Conservation (phyloP, 2,329 filamentous ascomycete species). For the Didymella segeticola region DNA sequence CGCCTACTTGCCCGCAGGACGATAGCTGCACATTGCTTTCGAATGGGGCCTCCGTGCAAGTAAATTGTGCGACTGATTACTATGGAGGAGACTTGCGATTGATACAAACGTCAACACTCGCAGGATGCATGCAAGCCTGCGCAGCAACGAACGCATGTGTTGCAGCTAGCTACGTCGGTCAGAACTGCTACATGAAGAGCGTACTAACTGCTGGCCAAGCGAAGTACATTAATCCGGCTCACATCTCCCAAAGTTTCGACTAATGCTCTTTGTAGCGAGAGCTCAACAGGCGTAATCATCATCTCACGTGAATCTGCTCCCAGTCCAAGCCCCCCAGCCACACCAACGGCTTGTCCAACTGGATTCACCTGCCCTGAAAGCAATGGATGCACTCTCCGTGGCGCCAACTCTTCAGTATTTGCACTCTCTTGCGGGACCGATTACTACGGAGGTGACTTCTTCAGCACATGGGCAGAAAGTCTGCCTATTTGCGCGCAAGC, state of each 20-base stretch:
- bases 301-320: not conserved
- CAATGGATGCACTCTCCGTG: not conserved
- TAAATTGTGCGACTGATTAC: conserved; percentile 2
- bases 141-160: not conserved
- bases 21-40: not conserved
- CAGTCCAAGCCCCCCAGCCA: not conserved
- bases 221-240: not conserved
- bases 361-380: not conserved
- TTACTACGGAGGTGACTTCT: conserved; percentile 3
- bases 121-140: not conserved
- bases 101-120: not conserved
- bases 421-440: not conserved
- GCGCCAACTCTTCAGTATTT: not conserved
- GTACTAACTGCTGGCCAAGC: not conserved
- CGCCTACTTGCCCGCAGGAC: conserved; percentile 1
- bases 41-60: not conserved
- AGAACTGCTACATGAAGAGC: conserved; percentile 1
- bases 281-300: not conserved
- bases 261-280: not conserved
- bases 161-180: not conserved
- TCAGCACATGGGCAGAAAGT: not conserved
- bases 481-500: not conserved
- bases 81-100: conserved; percentile 9
- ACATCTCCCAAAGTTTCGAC: not conserved
- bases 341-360: not conserved